Evolutionary conservation across 441 rosid species (phyloP), one percentile per base, ranked within the genome.

Genomic region (Bocquillonia castaneifolia): DNA sequence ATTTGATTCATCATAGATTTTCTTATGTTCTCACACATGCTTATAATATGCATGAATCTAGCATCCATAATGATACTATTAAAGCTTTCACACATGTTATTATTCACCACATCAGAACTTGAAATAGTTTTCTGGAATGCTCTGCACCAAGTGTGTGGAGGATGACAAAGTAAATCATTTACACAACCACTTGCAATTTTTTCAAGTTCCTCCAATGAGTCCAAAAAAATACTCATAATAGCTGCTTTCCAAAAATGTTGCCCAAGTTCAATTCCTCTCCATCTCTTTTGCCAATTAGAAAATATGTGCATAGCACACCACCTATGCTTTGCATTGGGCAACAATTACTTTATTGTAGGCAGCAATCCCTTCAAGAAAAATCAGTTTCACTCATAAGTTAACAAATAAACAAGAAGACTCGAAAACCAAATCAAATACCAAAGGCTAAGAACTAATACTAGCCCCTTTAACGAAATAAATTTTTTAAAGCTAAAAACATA

Each of bases 261-360:
- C n/a, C 22, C 4, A 1, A 47, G 9, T 3, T 47, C 51, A 15
- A 47, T 18, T 5, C 1, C 8, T 17, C 22, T 17, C 22, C 20
- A 47, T 18, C 20, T 0, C 20, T 10, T 18, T 47, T 18, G 0
- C 51, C 0, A 47, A 7, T 47, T 47, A 2, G 20, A 17, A 17
- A 17, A 47, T 4, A 47, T 18, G 5, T 47, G 74, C 71, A 86
- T 95, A 93, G 87, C 73, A 87, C 96, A 77, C 88, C 98, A 12
- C 92, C 93, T 1, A 45, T 45, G 22, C 20, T 45, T 20, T 17
- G 7, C 22, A 15, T 15, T 15, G 15, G 22, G 1, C n/a, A 45
- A 17, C 1, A 15, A 1, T 2, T 45, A 0, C 8, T 17, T 17
- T 7, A 45, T 8, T 4, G 17, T 9, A 2, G 9, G 20, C 1